Percentiles rank a stretch among this genome's conserved stretches.
Evolutionary conservation across 257 asterid genomes (phyloP).

Genomic region (Henckelia pumila): DNA sequence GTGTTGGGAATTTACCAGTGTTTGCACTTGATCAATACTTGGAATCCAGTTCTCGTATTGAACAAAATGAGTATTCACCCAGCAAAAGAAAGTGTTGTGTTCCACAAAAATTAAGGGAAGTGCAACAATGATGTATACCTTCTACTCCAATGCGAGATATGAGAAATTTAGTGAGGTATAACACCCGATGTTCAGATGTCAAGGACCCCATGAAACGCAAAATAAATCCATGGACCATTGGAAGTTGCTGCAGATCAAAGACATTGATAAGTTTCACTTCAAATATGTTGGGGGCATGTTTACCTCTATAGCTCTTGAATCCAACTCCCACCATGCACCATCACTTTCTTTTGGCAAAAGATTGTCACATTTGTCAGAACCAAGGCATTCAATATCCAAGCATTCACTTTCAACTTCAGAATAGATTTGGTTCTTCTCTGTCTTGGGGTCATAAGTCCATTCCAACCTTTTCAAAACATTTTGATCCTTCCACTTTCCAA

Average conservation of each 20-base stretch:
- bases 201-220: not conserved
- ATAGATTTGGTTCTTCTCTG: constrained; percentile 31
- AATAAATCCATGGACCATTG: not conserved
- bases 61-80: too few relatives aligned
- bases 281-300: constrained; percentile 18
- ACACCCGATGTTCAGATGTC: not conserved
- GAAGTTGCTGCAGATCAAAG: not conserved
- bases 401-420: constrained; percentile 45
- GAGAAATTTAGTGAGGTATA: not conserved
- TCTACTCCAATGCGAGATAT: not conserved
- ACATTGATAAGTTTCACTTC: constrained; percentile 14
- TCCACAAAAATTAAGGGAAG: too few relatives aligned
- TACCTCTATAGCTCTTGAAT: constrained; percentile 21
- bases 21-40: too few relatives aligned
- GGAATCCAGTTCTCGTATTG: too few relatives aligned
- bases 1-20: too few relatives aligned
- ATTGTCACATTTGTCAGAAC: constrained; percentile 40
- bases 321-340: constrained; percentile 73
- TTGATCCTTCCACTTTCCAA: constrained; percentile 78
- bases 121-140: too few relatives aligned
- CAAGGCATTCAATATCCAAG: constrained; percentile 39
- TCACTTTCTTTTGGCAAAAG: constrained; percentile 29
- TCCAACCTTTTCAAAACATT: constrained; percentile 64
- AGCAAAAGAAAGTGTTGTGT: too few relatives aligned
- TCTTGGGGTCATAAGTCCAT: constrained; percentile 72